These are phyloP conservation scores for Anisodus acutangulus DNA, from an alignment of 257 asterid genomes.

Conservation along the genomic window DNA sequence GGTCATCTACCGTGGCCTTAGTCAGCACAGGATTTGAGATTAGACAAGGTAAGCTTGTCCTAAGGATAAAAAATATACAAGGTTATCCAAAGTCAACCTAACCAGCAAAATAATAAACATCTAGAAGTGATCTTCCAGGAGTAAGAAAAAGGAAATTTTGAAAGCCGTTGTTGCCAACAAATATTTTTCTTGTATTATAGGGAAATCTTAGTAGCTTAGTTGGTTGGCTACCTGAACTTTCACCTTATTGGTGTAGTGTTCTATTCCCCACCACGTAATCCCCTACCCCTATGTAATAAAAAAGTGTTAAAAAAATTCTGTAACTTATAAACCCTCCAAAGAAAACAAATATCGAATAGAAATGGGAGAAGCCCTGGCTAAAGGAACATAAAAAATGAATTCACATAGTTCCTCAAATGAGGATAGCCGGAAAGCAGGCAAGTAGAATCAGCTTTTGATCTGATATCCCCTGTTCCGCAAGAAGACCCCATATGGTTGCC, in stretches of 20 bases:
- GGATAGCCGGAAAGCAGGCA: neutral
- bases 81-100: neutral
- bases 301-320: neutral
- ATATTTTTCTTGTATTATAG: neutral
- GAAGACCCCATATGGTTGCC: neutral
- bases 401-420: neutral
- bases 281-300: too few species aligned
- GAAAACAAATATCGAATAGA: neutral
- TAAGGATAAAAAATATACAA: neutral
- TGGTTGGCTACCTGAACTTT: too few species aligned
- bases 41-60: neutral
- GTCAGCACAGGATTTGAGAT: neutral
- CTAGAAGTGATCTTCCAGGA: neutral
- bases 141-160: neutral
- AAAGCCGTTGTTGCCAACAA: neutral
- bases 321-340: neutral
- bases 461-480: neutral
- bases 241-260: too few species aligned
- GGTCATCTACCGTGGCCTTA: neutral
- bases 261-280: too few species aligned
- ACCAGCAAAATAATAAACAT: neutral
- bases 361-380: neutral
- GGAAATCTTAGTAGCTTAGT: too few species aligned
- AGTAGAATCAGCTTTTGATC: neutral
- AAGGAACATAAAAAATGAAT: neutral